Conservation (phyloP, 2,329 filamentous ascomycete species). For the Colletotrichum godetiae region DNA sequence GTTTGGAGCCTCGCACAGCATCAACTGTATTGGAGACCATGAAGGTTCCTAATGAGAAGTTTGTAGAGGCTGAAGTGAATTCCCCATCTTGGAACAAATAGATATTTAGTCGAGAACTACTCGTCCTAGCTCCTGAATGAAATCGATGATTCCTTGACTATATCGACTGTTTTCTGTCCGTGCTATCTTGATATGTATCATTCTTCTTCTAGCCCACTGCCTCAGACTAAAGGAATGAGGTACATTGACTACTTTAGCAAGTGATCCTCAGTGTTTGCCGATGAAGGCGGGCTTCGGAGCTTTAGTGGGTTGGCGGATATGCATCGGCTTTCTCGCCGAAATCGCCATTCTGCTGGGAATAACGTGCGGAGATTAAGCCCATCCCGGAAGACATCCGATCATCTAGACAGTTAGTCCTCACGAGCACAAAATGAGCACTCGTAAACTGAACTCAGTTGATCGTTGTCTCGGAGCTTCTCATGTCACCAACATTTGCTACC, state of each 20-base stretch:
- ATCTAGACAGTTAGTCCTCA: not conserved
- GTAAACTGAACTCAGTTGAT: not conserved
- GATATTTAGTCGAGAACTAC: not conserved
- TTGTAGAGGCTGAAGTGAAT: not conserved
- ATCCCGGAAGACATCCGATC: not conserved
- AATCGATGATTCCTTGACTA: not conserved
- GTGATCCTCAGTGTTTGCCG: not conserved
- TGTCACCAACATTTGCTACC: too few species aligned
- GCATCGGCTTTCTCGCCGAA: conserved; percentile 26
- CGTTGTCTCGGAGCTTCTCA: not conserved
- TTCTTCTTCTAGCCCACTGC: too few species aligned
- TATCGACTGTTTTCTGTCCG: not conserved
- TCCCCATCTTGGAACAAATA: too few species aligned
- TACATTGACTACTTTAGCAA: not conserved
- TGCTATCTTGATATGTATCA: too few species aligned
- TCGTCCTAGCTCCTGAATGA: too few species aligned
- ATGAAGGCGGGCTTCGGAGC: not conserved
- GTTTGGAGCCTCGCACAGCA: conserved; percentile 53
- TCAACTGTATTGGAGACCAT: conserved; percentile 51
- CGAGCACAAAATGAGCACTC: not conserved
- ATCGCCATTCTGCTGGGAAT: not conserved
- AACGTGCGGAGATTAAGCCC: not conserved
- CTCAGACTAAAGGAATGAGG: too few species aligned
- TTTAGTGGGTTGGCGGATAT: not conserved
- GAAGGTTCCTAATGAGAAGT: conserved; percentile 31